These are phyloP conservation scores for Didymella exigua DNA, from an alignment of 2,329 filamentous ascomycete species.

Conservation along the genomic window DNA sequence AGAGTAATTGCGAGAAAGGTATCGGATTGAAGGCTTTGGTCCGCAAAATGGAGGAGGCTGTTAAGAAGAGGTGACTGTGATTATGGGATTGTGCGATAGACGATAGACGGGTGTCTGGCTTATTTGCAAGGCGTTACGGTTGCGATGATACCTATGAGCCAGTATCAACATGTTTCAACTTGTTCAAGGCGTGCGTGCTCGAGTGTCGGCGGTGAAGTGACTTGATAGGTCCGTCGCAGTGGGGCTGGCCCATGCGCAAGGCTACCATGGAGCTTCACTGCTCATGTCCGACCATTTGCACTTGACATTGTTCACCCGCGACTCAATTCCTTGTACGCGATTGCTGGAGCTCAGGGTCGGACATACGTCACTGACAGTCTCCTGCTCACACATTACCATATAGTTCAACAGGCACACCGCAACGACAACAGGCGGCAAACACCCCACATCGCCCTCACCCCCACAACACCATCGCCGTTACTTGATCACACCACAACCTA, in stretches of 20 bases:
- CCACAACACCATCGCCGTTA: conserved; percentile 14
- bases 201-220: background rate
- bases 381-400: background rate
- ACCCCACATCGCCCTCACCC: conserved; percentile 28
- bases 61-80: conserved; percentile 55
- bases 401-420: background rate
- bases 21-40: conserved; percentile 62
- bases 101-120: background rate
- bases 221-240: conserved; percentile 19
- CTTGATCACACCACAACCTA: conserved; percentile 4
- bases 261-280: conserved; percentile 32
- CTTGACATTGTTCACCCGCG: conserved; percentile 15
- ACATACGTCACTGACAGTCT: background rate
- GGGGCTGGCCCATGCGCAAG: conserved; percentile 20
- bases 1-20: conserved; percentile 80
- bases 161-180: background rate
- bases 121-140: conserved; percentile 22
- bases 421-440: conserved; percentile 11
- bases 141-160: conserved; percentile 11
- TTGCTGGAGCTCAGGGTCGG: background rate
- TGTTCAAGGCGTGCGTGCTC: background rate
- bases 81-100: background rate
- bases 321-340: background rate
- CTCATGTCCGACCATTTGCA: conserved; percentile 17
- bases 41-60: conserved; percentile 68